phyloP scores from a whole-genome alignment of 75 land plant species.

The Adiantum capillusveneris region DNA sequence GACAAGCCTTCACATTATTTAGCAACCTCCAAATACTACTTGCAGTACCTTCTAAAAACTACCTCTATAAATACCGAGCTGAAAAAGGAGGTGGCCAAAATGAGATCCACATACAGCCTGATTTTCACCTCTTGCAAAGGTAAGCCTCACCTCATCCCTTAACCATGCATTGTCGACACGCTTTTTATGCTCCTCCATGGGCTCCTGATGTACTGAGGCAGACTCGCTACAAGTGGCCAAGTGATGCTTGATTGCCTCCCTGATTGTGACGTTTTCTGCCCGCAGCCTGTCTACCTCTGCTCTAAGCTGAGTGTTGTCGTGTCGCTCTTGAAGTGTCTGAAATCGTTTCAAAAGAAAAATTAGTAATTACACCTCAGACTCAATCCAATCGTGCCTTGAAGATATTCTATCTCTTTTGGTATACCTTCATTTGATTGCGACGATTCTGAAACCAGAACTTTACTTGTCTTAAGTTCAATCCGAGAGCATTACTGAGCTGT shows the following conservation, averaged over 20 bases:
- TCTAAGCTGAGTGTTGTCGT: slow-evolving; percentile 10
- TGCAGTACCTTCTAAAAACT: no score
- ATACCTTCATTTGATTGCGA: slow-evolving; percentile 13
- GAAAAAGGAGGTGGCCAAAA: no score
- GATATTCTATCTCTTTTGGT: neutral
- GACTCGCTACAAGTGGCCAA: slow-evolving; percentile 12
- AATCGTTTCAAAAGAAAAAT: neutral
- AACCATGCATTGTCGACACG: slow-evolving; percentile 9
- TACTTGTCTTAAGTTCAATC: slow-evolving; percentile 10
- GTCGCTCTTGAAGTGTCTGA: slow-evolving; percentile 20
- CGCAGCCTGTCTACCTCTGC: slow-evolving; percentile 13
- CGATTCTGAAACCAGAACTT: slow-evolving; percentile 23
- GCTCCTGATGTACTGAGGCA: slow-evolving; percentile 3
- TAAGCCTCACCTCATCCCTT: slow-evolving; percentile 8
- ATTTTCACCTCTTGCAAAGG: no score
- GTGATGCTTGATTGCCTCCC: slow-evolving; percentile 10
- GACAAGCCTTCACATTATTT: no score
- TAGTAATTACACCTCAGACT: no score
- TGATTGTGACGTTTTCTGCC: slow-evolving; percentile 13
- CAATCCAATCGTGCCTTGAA: neutral
- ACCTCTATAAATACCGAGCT: no score
- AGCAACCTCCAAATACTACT: no score
- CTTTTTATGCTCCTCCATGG: slow-evolving; percentile 7
- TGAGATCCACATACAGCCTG: no score
- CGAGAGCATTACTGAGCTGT: slow-evolving; percentile 13